Base-by-base conservation (phyloP, 1,284 basidiomycete species). In the Apiotrichum siamense region DNA sequence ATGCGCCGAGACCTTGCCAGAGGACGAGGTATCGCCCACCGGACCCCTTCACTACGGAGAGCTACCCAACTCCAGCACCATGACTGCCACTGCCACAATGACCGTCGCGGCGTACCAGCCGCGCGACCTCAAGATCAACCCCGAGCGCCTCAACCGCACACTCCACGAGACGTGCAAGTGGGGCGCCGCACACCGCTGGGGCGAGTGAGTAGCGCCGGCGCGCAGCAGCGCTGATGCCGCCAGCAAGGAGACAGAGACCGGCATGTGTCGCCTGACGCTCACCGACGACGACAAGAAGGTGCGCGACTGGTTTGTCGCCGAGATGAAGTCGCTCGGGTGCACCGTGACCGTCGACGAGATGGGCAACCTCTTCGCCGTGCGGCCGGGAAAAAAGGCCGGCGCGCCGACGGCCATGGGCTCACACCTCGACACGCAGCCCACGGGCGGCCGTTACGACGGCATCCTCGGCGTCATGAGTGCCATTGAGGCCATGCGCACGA, bases 321-420 rank as follows among this genome's bases (percentile, higher is more conserved):
- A 70, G 52, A 51, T 59, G 18, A 47, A 63, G 48, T 47, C 57
- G 38, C 58, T 71, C 2, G 67, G 66, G 1, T 71, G 67, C 53
- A 36, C 36, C 3, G 64, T 70, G 25, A 59, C 54, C 7, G 52
- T 64, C 33, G 63, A 65, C 46, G 27, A 42, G 21, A 69, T 70
- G 62, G 69, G 69, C 31, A 71, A 70, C 62, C 64, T 70, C 52
- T 71, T 69, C 38, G 60, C 59, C 32, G 52, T 65, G 24, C 59
- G 59, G 1, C 45, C 52, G 0, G 67, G 66, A 24, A 54, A 49
- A 37, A 47, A 52, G 20, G 39, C 51, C 9, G 50, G 50, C 11
- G 31, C 57, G 15, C 65, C 65, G 7, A 61, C 60, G 13, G 64
- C 61, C 1, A 64, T 67, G 56, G 65, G 63, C 11, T 60, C 57